Evolutionary conservation across 2,329 filamentous ascomycete species (phyloP).

Genomic region (Alternaria longipes): DNA sequence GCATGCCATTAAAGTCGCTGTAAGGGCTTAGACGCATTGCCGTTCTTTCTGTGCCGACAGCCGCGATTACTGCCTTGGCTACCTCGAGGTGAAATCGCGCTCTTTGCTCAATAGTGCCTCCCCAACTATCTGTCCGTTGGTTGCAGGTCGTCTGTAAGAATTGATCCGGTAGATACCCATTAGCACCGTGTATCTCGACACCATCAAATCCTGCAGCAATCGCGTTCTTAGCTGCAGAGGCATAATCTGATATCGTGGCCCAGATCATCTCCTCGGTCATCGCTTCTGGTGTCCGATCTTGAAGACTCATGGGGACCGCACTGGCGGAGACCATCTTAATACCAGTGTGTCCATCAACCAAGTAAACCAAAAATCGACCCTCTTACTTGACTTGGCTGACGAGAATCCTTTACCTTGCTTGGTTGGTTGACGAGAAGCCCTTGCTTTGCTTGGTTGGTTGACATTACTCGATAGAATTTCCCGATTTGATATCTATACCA

Average conservation of each 20-base stretch:
- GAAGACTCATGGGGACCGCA: conserved; percentile 42
- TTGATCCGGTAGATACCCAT: conserved; percentile 72
- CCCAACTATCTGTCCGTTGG: conserved; percentile 59
- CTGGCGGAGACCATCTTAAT: conserved; percentile 40
- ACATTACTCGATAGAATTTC: too few relatives aligned
- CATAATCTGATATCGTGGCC: conserved; percentile 47
- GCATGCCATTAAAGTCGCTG: conserved; percentile 69
- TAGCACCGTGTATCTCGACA: conserved; percentile 65
- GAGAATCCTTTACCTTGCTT: too few relatives aligned
- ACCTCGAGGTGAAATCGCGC: conserved; percentile 63
- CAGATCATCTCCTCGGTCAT: conserved; percentile 51
- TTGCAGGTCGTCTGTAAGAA: conserved; percentile 70
- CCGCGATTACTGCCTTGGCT: conserved; percentile 57
- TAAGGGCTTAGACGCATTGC: conserved; percentile 70
- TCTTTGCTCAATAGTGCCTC: conserved; percentile 61
- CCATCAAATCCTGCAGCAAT: conserved; percentile 66
- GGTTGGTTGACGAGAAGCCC: too few relatives aligned
- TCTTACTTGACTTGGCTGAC: too few relatives aligned
- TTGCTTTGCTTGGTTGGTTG: too few relatives aligned
- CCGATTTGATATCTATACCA: too few relatives aligned
- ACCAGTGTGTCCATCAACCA: too few relatives aligned
- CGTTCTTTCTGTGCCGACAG: conserved; percentile 62
- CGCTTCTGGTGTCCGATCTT: conserved; percentile 34
- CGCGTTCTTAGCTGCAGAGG: conserved; percentile 54
- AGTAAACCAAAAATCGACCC: too few relatives aligned